These are phyloP conservation scores for Arbutus unedo DNA, from an alignment of 148 eudicot species.

Conservation along the genomic window DNA sequence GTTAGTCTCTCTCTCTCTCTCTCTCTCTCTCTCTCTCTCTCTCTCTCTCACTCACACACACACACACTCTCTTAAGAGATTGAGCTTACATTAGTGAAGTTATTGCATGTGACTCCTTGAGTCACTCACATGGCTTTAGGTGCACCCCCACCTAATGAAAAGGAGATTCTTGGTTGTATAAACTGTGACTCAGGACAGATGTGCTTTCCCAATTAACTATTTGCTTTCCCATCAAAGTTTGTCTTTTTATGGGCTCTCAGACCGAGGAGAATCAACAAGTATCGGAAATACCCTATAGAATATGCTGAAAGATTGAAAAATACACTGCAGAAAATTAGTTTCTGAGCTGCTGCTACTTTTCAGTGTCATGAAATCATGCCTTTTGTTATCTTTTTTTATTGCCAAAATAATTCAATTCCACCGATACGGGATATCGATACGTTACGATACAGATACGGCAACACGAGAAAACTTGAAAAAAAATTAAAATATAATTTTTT, in stretches of 20 bases:
- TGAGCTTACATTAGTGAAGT: not conserved
- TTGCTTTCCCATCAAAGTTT: not conserved
- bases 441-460: too few relatives aligned
- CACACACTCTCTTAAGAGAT: not conserved
- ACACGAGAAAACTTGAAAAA: too few relatives aligned
- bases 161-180: not conserved
- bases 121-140: conserved; percentile 9
- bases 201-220: not conserved
- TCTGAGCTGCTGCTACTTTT: not conserved
- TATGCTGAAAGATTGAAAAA: not conserved
- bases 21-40: not conserved
- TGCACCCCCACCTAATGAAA: not conserved
- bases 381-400: not conserved
- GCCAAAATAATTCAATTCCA: not conserved
- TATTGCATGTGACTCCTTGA: conserved; percentile 7
- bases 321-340: not conserved
- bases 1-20: conserved; percentile 31
- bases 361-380: not conserved
- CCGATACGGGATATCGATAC: not conserved
- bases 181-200: not conserved
- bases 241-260: not conserved
- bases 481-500: too few relatives aligned
- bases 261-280: not conserved
- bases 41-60: not conserved
- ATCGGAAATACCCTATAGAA: not conserved